These are phyloP conservation scores for Acacia acuminata DNA, from an alignment of 306 rosid genomes.

Conservation along the genomic window DNA sequence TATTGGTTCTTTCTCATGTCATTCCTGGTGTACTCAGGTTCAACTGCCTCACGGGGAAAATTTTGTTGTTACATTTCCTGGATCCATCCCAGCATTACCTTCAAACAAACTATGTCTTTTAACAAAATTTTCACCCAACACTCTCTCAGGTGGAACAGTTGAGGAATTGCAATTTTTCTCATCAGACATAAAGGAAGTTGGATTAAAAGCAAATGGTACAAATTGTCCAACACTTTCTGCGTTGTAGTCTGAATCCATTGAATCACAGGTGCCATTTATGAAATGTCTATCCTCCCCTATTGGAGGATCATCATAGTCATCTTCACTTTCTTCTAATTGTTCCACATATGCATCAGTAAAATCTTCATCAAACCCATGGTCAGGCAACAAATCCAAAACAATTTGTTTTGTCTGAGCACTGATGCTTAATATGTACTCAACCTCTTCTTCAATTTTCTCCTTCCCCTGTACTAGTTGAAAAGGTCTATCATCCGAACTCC, in stretches of 20 bases:
- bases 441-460: constrained; percentile 63
- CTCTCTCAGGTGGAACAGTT: constrained; percentile 25
- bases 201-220: constrained; percentile 34
- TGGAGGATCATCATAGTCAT: constrained; percentile 25
- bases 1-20: constrained; percentile 51
- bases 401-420: constrained; percentile 79
- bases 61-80: constrained; percentile 15
- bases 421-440: constrained; percentile 60
- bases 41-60: constrained; percentile 23
- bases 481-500: constrained; percentile 34
- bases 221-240: constrained; percentile 69
- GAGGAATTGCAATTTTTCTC: constrained; percentile 25
- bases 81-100: constrained; percentile 22
- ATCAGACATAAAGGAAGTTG: constrained; percentile 23
- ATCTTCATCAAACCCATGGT: constrained; percentile 53
- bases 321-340: constrained; percentile 64
- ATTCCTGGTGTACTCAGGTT: constrained; percentile 17
- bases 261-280: constrained; percentile 12
- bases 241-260: constrained; percentile 31
- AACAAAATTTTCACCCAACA: constrained; percentile 22
- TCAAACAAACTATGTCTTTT: constrained; percentile 21
- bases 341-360: constrained; percentile 78
- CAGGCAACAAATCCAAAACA: constrained; percentile 61
- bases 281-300: constrained; percentile 30
- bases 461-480: constrained; percentile 17